Percentiles rank a stretch among this genome's conserved stretches.
phyloP scores from a whole-genome alignment of 169 alveolate genomes.

The Plasmodium gaboni region DNA sequence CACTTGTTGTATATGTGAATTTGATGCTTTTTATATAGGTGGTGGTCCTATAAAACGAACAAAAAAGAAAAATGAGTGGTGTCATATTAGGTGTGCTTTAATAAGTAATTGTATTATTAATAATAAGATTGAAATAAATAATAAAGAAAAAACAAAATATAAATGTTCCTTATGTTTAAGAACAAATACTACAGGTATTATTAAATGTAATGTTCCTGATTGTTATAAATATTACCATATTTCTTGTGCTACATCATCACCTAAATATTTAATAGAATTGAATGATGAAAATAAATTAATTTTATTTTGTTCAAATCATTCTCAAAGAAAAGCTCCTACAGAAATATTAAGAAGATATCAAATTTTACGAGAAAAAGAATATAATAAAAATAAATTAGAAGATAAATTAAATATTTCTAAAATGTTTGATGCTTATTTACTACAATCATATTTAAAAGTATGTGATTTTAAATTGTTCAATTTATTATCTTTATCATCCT shows the following conservation, averaged over 20 bases:
- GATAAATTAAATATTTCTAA: conserved; percentile 55
- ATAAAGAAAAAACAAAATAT: conserved; percentile 77
- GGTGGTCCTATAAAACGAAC: conserved; percentile 88
- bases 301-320: conserved; percentile 84
- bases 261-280: conserved; percentile 81
- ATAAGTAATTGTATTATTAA: conserved; percentile 47
- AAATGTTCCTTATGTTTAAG: conserved; percentile 80
- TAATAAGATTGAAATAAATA: conserved; percentile 78
- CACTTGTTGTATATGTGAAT: conserved; percentile 84
- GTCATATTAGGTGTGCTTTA: conserved; percentile 85
- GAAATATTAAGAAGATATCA: conserved; percentile 84
- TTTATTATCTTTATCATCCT: conserved; percentile 54
- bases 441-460: conserved; percentile 61
- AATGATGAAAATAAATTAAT: conserved; percentile 81
- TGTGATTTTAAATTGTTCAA: conserved; percentile 61
- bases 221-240: conserved; percentile 86
- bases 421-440: conserved; percentile 62
- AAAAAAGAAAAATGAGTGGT: conserved; percentile 83
- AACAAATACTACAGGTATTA: conserved; percentile 77
- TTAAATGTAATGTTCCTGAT: conserved; percentile 83
- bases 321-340: conserved; percentile 87
- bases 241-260: conserved; percentile 87
- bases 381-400: conserved; percentile 77
- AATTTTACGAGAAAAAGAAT: conserved; percentile 78
- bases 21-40: conserved; percentile 84